A percentile compares a stretch with the other conserved stretches of the same genome.
phyloP scores from a whole-genome alignment of 2,329 filamentous ascomycete genomes.

The Hymenoscyphus fraxineus region DNA sequence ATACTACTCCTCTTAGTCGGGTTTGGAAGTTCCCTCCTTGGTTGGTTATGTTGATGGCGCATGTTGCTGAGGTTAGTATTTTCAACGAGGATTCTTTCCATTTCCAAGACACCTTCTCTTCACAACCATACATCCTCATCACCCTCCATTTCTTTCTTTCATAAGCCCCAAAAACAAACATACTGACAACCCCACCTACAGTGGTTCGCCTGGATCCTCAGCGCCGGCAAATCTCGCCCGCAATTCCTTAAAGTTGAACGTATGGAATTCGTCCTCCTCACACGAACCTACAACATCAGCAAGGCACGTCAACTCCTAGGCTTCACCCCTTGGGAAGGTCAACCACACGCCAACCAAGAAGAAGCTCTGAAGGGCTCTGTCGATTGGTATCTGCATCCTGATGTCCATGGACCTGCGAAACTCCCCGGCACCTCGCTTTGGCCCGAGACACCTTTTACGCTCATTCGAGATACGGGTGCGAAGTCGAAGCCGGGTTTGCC shows the following conservation, averaged over 20 bases:
- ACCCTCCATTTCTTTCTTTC: neutral
- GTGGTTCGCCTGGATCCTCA: conserved; percentile 20
- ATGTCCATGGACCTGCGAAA: conserved; percentile 21
- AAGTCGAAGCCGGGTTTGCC: conserved; percentile 13
- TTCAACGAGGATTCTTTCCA: neutral
- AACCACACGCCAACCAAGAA: conserved; percentile 21
- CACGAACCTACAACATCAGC: conserved; percentile 24
- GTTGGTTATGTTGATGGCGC: conserved; percentile 22
- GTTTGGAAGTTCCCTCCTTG: conserved; percentile 23
- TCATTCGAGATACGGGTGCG: conserved; percentile 20
- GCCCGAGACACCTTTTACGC: conserved; percentile 21
- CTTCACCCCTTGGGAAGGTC: conserved; percentile 22
- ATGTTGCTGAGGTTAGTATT: conserved; percentile 17
- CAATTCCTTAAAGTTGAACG: conserved; percentile 19
- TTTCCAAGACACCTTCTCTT: neutral
- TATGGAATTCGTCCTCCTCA: conserved; percentile 27
- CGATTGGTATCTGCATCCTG: conserved; percentile 22
- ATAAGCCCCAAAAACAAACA: neutral
- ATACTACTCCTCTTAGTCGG: conserved; percentile 20
- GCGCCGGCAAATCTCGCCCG: conserved; percentile 21
- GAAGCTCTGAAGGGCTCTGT: conserved; percentile 22
- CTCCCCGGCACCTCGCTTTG: conserved; percentile 15
- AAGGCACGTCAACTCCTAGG: conserved; percentile 21
- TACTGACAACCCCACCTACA: neutral
- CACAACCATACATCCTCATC: neutral